phyloP scores from a whole-genome alignment of 164 flowering plant genomes.

The Magnolia kwangsiensis region DNA sequence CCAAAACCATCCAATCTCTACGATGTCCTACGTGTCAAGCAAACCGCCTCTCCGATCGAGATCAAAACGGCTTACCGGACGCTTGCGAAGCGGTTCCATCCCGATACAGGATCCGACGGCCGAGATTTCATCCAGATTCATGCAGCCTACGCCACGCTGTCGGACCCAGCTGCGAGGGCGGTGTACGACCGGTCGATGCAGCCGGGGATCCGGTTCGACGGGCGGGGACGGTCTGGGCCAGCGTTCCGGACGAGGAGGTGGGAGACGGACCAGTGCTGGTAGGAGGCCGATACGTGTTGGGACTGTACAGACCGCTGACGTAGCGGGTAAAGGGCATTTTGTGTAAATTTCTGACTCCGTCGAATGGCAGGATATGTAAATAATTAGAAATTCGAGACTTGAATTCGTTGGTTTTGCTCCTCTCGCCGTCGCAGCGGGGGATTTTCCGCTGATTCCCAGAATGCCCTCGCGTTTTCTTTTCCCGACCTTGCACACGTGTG shows the following conservation, averaged over 20 bases:
- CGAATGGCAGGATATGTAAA: no score
- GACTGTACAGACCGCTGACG: no score
- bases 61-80: slow-evolving; percentile 66
- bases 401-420: no score
- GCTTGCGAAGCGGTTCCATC: slow-evolving; percentile 64
- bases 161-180: slow-evolving; percentile 70
- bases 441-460: no score
- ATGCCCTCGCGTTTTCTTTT: no score
- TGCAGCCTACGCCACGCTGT: slow-evolving; percentile 69
- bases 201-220: background rate
- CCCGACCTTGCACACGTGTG: no score
- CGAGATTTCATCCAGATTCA: slow-evolving; percentile 66
- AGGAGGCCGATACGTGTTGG: slow-evolving; percentile 4
- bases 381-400: no score
- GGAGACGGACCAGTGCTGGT: slow-evolving; percentile 96
- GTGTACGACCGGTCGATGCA: slow-evolving; percentile 32
- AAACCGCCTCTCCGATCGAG: slow-evolving; percentile 45
- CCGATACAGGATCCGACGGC: slow-evolving; percentile 52
- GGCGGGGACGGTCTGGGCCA: background rate
- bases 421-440: no score
- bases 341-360: no score
- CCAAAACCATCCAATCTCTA: slow-evolving; percentile 31
- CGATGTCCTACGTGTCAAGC: slow-evolving; percentile 47
- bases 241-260: slow-evolving; percentile 42
- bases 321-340: no score